Evolutionary conservation across 2,329 filamentous ascomycete genomes (phyloP), one percentile per base, ranked within the genome.

Genomic region (Biscogniauxia mediterranea): DNA sequence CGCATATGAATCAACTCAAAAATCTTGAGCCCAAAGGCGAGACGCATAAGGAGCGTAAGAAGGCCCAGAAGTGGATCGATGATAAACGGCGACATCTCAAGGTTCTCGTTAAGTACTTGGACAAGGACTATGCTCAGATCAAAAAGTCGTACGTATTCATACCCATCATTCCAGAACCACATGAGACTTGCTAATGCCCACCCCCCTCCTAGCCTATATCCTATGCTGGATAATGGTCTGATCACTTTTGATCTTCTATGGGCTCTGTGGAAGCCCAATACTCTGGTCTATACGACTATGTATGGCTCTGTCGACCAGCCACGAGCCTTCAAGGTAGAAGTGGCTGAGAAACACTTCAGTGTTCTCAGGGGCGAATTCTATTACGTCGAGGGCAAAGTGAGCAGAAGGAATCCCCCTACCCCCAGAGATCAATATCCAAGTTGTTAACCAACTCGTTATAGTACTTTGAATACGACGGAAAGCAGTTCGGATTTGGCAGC

Each of bases 181-280:
- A 23, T 5, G 23, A 23, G 23, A 23, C 5, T 23, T 23, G 5
- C 23, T 23, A 5, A 23, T n/a, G n/a, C n/a, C n/a, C 26, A 32
- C 46, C 32, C 3, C 9, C 46, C 20, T 54, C 42, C 54, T 74
- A 90, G 89, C 1, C 81, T 97, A 0, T 89, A 93, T 67, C 90
- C 92, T 0, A 86, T 97, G 77, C 80, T 96, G 1, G 85, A 92
- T 65, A 90, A 89, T 32, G 91, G 92, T 8, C 87, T 92, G 52
- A 96, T 96, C 72, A 96, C 92, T 0, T 97, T 93, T 68, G 92
- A 97, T 60, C 82, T 96, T 2, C 79, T 96, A 1, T 96, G 93
- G 93, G 92, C 92, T 0, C 78, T 97, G 3, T 96, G 90, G 83
- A 96, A 95, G 71, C 93, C 93, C 0, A 91, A 92, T 69, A 92